Percentiles rank a stretch among this genome's conserved stretches.
These are phyloP conservation scores for Uronychia binucleata DNA, from an alignment of 73 alveolate genomes.

Conservation along the genomic window DNA sequence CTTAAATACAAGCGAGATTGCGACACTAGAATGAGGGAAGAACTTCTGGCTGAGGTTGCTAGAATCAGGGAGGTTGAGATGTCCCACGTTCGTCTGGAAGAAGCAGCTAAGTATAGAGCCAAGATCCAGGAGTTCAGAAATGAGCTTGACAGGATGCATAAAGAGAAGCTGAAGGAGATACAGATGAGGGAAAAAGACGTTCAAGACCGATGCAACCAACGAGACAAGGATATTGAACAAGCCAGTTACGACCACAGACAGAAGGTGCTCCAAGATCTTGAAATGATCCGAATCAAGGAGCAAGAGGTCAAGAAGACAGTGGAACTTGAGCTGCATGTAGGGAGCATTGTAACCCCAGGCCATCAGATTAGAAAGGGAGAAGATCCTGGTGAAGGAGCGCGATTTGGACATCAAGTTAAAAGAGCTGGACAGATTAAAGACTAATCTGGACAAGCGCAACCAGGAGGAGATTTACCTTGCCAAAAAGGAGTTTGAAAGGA, in stretches of 20 bases:
- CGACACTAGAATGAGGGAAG: slow-evolving; percentile 51
- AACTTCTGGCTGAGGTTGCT: slow-evolving; percentile 56
- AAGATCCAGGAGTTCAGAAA: slow-evolving; percentile 60
- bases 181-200: slow-evolving; percentile 63
- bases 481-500: slow-evolving; percentile 51
- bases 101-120: slow-evolving; percentile 62
- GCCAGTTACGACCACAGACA: slow-evolving; percentile 60
- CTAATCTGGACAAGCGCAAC: slow-evolving; percentile 31
- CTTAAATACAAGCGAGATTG: slow-evolving; percentile 60
- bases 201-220: slow-evolving; percentile 43
- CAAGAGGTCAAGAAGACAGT: slow-evolving; percentile 57
- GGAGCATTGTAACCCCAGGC: neutral
- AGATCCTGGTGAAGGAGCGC: slow-evolving; percentile 30
- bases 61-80: slow-evolving; percentile 65
- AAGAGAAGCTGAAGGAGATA: slow-evolving; percentile 60
- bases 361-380: slow-evolving; percentile 49
- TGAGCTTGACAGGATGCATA: slow-evolving; percentile 58
- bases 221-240: slow-evolving; percentile 66
- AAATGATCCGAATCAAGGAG: slow-evolving; percentile 57
- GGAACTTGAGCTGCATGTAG: slow-evolving; percentile 58
- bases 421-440: slow-evolving; percentile 48
- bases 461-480: slow-evolving; percentile 40
- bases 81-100: slow-evolving; percentile 58
- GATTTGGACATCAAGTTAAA: slow-evolving; percentile 54
- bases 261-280: slow-evolving; percentile 54